Evolutionary conservation across 805 yeast species (phyloP), one percentile per base, ranked within the genome.

Genomic region (Suhomyces faveliae): DNA sequence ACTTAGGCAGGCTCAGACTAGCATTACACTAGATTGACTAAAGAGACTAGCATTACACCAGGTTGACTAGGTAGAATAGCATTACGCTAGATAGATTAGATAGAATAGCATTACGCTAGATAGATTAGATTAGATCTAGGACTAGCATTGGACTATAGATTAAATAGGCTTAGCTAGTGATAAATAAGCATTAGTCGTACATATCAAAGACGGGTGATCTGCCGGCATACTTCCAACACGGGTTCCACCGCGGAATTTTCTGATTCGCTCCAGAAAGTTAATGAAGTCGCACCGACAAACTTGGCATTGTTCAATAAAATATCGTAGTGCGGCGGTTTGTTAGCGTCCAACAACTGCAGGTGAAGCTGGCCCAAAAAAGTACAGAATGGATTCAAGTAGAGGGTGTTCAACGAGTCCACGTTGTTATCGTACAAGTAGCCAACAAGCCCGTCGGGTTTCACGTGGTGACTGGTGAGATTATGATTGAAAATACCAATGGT

Each of bases 291-390:
- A 25, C 67, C 61, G 25, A 70, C 61, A 49, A 63, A 71, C 48
- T 58, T 60, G 17, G 66, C 45, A 51, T 71, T 71, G 50, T 71
- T 71, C 11, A 50, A 41, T 35, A 70, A 45, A 0, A 65, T 56
- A 10, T 45, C 54, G 29, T 35, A 43, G 30, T 43, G 49, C 10
- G 40, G 22, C 15, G 30, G 50, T 24, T 27, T 20, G 5, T 15
- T 40, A 17, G 41, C 5, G 24, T 43, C 45, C 25, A 21, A 22
- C 40, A 19, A 46, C 10, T 40, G 46, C 25, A 15, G 22, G 20
- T 22, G 19, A 42, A 61, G 48, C 22, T 53, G 58, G 39, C 3
- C 40, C 19, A 60, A 42, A 33, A 61, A 57, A 4, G 39, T 42
- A 5, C 42, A 24, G 20, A 40, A 48, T 45, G 40, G 35, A 24